Evolutionary conservation across 2,329 filamentous ascomycete genomes (phyloP), one percentile per base, ranked within the genome.

Genomic region (Fusarium agapanthi): DNA sequence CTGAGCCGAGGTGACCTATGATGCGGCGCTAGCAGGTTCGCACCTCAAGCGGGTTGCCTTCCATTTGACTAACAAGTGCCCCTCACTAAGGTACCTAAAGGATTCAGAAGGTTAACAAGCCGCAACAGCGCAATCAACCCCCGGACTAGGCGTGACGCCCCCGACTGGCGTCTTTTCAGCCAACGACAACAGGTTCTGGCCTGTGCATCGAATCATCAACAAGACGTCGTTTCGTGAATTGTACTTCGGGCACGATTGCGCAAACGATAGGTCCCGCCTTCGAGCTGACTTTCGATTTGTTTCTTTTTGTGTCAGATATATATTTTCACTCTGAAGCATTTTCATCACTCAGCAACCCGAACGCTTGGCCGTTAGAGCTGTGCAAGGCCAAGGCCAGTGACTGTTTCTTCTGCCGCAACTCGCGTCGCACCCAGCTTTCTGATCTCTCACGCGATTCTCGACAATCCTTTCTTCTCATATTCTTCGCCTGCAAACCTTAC

Each of bases 151-250:
- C 47, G 24, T 40, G 60, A 47, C 43, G 53, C 54, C 57, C 38
- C 40, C 53, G 34, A 56, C 68, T 74, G 63, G 67, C 61, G 59
- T 66, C 73, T 74, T 75, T 75, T 70, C 34, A 34, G 50, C 65
- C 65, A 77, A 72, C 62, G 60, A 67, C 63, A 57, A 60, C 53
- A 48, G 63, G 57, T 65, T 67, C 64, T 71, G 64, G 65, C 62
- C 61, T 68, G 71, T 70, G 72, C 73, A 75, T 74, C 69, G 65
- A 75, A 77, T 76, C 75, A 77, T 75, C 54, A 63, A 74, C 65
- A 56, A 54, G 58, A 69, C 60, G 66, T 75, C 67, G 63, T 54
- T 72, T 66, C 45, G 72, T 70, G 70, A 76, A 69, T 66, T 69
- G 65, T 61, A 64, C 57, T 63, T 55, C 20, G 32, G 50, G 32